Base-by-base conservation (phyloP, 2,329 filamentous ascomycete genomes). In the Shiraia bambusicola region DNA sequence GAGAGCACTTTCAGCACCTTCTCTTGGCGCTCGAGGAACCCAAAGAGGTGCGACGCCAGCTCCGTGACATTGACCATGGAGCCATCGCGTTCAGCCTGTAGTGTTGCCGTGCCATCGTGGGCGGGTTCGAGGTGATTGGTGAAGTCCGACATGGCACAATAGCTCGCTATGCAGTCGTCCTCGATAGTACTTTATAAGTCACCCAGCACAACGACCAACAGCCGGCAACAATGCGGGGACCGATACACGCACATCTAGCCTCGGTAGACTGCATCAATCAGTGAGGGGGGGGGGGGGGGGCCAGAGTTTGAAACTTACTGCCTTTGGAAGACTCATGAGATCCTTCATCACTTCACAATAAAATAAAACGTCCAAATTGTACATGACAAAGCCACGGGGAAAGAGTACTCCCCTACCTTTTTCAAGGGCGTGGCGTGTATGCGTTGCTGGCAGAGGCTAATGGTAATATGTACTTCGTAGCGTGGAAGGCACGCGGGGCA, bases 11-110 rank as follows among this genome's bases (percentile, higher is more conserved):
- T 57, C 1, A 78, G 56, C 6, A 79, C 69, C 22, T 70, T 70
- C 13, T 69, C 57, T 58, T 79, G 76, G 16, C 74, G 66, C 28
- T 71, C 58, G 6, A 78, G 64, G 40, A 78, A 79, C 31, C 69
- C 71, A 59, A 79, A 65, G 0, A 79, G 61, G 47, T 78, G 73
- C 4, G 65, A 47, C 15, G 75, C 69, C 3, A 79, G 61, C 45
- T 76, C 69, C 4, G 73, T 54, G 3, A 71, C 61, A 5, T 69
- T 56, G 24, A 79, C 65, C 34, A 63, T 56, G 13, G 76, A 79
- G 36, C 67, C 61, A 14, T 60, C 58, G 45, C 76, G 69, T 52
- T 79, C 75, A 26, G 67, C 58, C 22, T 69, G 58, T 9, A 80
- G 65, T 19, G 73, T 72, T 12, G 66, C 68, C 15, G 73, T 70